Conservation (phyloP, 2,329 filamentous ascomycete species). For the Fusarium sp. region DNA sequence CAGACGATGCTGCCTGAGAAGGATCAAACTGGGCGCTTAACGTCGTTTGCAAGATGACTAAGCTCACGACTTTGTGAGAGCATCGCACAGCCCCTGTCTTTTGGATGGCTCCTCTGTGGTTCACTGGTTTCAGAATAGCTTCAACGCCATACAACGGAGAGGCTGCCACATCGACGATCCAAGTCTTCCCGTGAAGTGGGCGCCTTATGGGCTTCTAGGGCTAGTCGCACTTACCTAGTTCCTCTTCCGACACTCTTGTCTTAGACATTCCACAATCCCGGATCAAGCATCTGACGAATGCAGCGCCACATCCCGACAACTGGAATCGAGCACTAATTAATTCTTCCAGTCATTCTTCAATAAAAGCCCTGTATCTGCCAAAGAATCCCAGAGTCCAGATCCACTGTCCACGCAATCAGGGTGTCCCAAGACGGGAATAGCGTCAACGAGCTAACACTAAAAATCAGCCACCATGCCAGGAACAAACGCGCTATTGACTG, state of each 20-base stretch:
- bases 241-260: neutral
- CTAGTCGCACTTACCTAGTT: neutral
- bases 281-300: neutral
- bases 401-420: neutral
- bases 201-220: neutral
- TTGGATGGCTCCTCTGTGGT: neutral
- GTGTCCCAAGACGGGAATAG: constrained; percentile 3
- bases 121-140: neutral
- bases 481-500: neutral
- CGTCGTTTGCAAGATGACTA: neutral
- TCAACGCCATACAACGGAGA: neutral
- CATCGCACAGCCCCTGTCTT: neutral
- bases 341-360: neutral
- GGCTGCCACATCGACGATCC: neutral
- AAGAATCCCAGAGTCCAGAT: neutral
- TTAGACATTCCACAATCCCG: neutral
- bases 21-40: neutral
- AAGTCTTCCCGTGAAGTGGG: neutral
- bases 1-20: neutral
- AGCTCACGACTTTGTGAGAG: neutral
- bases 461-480: constrained; percentile 31
- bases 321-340: neutral
- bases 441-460: neutral
- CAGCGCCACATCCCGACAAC: neutral
- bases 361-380: neutral